Percentiles rank a stretch among this genome's conserved stretches.
These are phyloP conservation scores for Leucocoprinus sp. DNA, from an alignment of 768 basidiomycete species.

Conservation along the genomic window DNA sequence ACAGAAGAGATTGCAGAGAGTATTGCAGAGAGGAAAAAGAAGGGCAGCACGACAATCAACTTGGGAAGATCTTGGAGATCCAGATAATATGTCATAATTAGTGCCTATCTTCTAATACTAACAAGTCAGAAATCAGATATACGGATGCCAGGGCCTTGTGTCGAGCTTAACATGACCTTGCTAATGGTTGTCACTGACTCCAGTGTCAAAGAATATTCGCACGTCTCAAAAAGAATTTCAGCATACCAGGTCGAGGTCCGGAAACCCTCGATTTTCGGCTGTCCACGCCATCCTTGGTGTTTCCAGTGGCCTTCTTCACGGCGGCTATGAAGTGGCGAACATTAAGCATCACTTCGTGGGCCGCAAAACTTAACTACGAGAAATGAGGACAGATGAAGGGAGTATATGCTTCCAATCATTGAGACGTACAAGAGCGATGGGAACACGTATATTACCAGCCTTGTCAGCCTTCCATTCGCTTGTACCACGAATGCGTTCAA, in stretches of 20 bases:
- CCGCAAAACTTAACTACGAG: constrained; percentile 62
- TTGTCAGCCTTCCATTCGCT: constrained; percentile 94
- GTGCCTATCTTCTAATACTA: constrained; percentile 6
- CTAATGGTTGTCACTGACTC: constrained; percentile 61
- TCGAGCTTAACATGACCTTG: constrained; percentile 79
- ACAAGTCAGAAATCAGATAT: constrained; percentile 61
- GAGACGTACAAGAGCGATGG: constrained; percentile 62
- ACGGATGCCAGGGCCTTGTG: constrained; percentile 83
- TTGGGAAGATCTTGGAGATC: constrained; percentile 11
- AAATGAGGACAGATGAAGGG: background rate
- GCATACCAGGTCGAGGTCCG: constrained; percentile 41
- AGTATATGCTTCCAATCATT: background rate
- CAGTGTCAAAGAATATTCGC: constrained; percentile 6
- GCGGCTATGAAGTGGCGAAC: constrained; percentile 65
- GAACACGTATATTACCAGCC: constrained; percentile 72
- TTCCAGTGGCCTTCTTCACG: constrained; percentile 70
- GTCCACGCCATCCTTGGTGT: constrained; percentile 47
- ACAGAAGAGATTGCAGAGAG: constrained; percentile 20
- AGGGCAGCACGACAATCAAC: constrained; percentile 5
- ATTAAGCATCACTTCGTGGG: constrained; percentile 73
- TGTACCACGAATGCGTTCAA: constrained; percentile 70
- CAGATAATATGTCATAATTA: background rate
- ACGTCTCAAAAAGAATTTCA: constrained; percentile 3
- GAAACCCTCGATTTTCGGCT: constrained; percentile 28
- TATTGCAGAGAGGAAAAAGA: constrained; percentile 15